Evolutionary conservation across 179 eudicot species (phyloP), one percentile per base, ranked within the genome.

Genomic region (Actinidia arguta): DNA sequence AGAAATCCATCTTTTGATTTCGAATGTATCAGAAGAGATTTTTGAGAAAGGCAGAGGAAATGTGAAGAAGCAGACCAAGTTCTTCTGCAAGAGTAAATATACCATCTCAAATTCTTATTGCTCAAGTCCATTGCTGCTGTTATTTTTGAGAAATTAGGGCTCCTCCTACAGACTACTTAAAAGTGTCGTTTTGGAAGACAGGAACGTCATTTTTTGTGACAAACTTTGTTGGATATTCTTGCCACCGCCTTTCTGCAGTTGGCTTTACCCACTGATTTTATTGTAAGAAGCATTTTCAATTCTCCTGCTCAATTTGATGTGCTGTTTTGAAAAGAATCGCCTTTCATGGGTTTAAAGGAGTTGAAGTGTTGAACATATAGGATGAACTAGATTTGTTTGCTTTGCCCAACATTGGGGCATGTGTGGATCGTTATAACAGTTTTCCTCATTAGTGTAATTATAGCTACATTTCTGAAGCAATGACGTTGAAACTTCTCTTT

Each of bases 151-250:
- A 27, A 47, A 11, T 47, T 8, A 14, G 74, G 54, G 42, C 42
- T 39, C 42, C 74, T 31, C 22, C 73, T 68, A 39, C 39, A 39
- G n/a, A 71, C 55, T 71, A 71, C 75, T 55, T 71, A 71, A 47
- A 47, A 55, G 17, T 71, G 36, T 16, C 0, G 75, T 71, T 47
- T 47, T 69, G 51, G 52, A 18, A 18, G 73, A 69, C 73, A 69
- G 11, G 73, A 69, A 39, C 24, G 11, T 17, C 9, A 4, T 20
- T 59, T 59, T 59, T 59, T 3, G 10, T 51, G 10, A 51, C 14
- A 12, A 4, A 51, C 54, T 51, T 51, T 12, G 54, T 51, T 51
- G 14, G 54, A 51, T 51, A 51, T 51, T 12, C 54, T 51, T 8
- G 12, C 54, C 54, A 51, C 8, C 54, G 14, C 14, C 13, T 51